phyloP scores from a whole-genome alignment of 225 moss, liverwort and hornwort species.

The Straminergon stramineum region DNA sequence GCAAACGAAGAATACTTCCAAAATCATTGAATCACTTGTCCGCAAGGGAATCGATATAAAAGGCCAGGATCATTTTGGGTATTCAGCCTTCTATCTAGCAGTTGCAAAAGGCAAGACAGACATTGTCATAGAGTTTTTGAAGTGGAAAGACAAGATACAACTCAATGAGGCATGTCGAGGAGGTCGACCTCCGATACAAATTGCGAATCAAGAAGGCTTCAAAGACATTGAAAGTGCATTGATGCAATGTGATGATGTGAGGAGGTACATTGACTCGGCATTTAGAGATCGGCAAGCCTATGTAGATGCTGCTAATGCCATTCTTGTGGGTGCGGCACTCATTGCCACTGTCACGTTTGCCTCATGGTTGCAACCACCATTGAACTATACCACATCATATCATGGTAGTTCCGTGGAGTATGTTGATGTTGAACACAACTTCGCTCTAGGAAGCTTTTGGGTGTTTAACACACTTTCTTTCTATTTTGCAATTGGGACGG shows the following conservation, averaged over 20 bases:
- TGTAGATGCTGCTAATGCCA: neutral
- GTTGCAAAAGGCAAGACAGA: neutral
- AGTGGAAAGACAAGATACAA: neutral
- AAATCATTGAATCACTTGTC: neutral
- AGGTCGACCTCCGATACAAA: neutral
- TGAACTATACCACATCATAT: neutral
- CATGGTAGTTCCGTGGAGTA: neutral
- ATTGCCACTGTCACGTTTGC: neutral
- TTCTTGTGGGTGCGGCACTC: neutral
- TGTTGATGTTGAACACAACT: neutral
- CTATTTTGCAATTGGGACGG: neutral
- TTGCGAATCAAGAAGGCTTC: neutral
- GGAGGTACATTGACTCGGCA: rapidly evolving
- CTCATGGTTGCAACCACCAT: neutral
- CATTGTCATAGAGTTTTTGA: neutral
- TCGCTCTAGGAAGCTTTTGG: neutral
- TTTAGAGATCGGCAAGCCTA: neutral
- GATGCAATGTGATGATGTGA: neutral
- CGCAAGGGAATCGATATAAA: rapidly evolving
- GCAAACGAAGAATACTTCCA: no score
- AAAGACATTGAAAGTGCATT: neutral
- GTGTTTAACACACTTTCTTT: neutral
- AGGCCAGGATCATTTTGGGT: rapidly evolving
- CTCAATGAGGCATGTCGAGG: rapidly evolving
- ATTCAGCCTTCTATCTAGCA: neutral